phyloP scores from a whole-genome alignment of 2,329 filamentous ascomycete species.

The Ascochyta pisi region DNA sequence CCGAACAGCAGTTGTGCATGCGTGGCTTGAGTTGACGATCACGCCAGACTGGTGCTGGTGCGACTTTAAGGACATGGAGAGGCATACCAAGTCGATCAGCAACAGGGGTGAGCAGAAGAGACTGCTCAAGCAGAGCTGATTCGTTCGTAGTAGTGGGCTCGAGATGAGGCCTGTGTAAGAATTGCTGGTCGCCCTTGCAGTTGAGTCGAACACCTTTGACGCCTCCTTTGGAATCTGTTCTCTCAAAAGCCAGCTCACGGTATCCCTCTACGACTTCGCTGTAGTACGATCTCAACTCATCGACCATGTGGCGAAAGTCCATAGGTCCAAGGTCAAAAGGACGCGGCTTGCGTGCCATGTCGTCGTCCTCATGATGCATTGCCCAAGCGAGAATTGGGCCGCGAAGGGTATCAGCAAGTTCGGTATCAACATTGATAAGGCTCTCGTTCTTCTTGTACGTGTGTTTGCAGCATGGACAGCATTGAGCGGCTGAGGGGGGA shows the following conservation, averaged over 20 bases:
- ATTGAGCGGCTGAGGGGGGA: neutral
- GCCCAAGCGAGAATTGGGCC: neutral
- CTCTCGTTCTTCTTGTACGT: neutral
- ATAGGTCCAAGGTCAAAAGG: slow-evolving; percentile 8
- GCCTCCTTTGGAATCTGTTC: neutral
- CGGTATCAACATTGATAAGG: neutral
- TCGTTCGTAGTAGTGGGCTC: neutral
- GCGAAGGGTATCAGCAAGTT: neutral
- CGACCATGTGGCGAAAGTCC: slow-evolving; percentile 20
- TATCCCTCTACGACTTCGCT: neutral
- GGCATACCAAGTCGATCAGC: slow-evolving; percentile 22
- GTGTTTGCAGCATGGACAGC: no score
- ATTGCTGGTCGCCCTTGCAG: neutral
- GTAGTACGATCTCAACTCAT: slow-evolving; percentile 9
- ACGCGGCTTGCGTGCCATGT: neutral
- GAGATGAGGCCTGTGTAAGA: neutral
- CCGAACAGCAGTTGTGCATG: neutral
- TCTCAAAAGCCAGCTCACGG: neutral
- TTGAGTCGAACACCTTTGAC: neutral
- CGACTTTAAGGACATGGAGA: slow-evolving; percentile 8
- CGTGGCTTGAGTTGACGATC: slow-evolving; percentile 2
- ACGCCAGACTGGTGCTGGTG: slow-evolving; percentile 15
- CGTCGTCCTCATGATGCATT: neutral
- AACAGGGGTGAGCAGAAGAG: slow-evolving; percentile 16
- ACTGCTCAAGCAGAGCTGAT: neutral